Conservation (phyloP, 768 basidiomycete genomes). For the Chalciporus piperatus region DNA sequence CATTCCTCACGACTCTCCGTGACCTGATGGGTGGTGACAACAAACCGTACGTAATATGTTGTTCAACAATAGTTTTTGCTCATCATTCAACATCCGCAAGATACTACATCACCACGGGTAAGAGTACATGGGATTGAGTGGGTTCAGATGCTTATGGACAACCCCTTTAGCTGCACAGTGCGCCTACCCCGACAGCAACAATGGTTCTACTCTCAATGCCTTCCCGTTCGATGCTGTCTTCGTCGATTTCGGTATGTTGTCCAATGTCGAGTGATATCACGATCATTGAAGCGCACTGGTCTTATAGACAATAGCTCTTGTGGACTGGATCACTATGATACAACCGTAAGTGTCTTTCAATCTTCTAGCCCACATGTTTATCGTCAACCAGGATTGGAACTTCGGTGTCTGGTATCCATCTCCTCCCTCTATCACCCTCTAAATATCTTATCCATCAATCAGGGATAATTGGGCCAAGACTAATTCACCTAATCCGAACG, state of each 20-base stretch:
- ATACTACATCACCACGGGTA: slow-evolving; percentile 44
- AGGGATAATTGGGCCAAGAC: slow-evolving; percentile 47
- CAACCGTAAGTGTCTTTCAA: slow-evolving; percentile 29
- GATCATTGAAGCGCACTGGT: not conserved
- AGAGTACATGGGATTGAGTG: not conserved
- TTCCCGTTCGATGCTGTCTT: slow-evolving; percentile 49
- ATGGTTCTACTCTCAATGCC: slow-evolving; percentile 40
- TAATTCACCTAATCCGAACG: slow-evolving; percentile 42
- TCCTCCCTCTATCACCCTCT: too few species aligned
- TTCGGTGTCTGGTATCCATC: slow-evolving; percentile 32
- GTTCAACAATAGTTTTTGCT: not conserved
- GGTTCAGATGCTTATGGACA: too few species aligned
- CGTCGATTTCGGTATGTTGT: slow-evolving; percentile 44
- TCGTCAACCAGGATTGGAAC: slow-evolving; percentile 43
- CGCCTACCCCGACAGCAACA: slow-evolving; percentile 46
- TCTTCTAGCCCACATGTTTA: not conserved
- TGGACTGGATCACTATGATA: slow-evolving; percentile 42
- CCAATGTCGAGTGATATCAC: not conserved
- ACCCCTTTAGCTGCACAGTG: slow-evolving; percentile 37
- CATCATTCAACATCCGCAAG: slow-evolving; percentile 14
- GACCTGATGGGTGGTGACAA: slow-evolving; percentile 27
- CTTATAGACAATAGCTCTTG: slow-evolving; percentile 47
- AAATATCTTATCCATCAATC: too few species aligned
- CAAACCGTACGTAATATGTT: slow-evolving; percentile 17
- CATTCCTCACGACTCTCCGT: slow-evolving; percentile 32